phyloP scores from a whole-genome alignment of 257 asterid species.

The Cordia subcordata region DNA sequence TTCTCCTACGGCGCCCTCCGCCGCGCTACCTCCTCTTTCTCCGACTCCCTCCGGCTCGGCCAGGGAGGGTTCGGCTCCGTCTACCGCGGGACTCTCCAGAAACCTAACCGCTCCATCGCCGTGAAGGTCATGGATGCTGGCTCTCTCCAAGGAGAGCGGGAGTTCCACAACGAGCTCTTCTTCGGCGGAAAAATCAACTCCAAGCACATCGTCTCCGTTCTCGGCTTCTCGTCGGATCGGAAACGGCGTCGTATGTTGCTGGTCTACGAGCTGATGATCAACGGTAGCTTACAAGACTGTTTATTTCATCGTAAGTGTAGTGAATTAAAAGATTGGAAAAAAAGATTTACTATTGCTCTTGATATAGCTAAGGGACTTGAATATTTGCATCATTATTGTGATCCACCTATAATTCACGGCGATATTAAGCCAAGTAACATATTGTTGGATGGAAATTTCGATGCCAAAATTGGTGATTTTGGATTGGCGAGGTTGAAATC shows the following conservation, averaged over 20 bases:
- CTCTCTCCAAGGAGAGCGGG: conserved; percentile 94
- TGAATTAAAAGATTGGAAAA: conserved; percentile 73
- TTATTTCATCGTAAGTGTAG: conserved; percentile 66
- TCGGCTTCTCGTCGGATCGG: conserved; percentile 74
- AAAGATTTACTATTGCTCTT: conserved; percentile 57
- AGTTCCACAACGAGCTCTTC: conserved; percentile 85
- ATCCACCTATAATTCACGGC: conserved; percentile 85
- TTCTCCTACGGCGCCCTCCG: conserved; percentile 69
- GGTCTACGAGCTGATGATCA: conserved; percentile 78
- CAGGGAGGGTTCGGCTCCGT: conserved; percentile 98
- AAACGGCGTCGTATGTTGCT: conserved; percentile 73
- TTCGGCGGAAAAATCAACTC: conserved; percentile 72
- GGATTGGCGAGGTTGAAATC: conserved; percentile 83
- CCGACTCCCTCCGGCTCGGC: conserved; percentile 73
- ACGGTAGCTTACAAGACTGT: conserved; percentile 95
- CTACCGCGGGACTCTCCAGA: conserved; percentile 59
- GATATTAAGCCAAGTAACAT: conserved; percentile 94
- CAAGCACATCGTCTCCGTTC: conserved; percentile 52
- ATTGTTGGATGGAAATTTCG: conserved; percentile 52
- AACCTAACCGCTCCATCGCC: conserved; percentile 39
- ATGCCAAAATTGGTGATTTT: conserved; percentile 88
- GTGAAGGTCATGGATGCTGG: conserved; percentile 93
- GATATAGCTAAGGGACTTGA: conserved; percentile 87
- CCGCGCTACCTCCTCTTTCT: conserved; percentile 68
- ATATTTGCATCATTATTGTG: conserved; percentile 81